A percentile compares a stretch with the other conserved stretches of the same genome.
Conservation (phyloP, 371 early-diverging fungal species). For the Umbelopsis sp. region DNA sequence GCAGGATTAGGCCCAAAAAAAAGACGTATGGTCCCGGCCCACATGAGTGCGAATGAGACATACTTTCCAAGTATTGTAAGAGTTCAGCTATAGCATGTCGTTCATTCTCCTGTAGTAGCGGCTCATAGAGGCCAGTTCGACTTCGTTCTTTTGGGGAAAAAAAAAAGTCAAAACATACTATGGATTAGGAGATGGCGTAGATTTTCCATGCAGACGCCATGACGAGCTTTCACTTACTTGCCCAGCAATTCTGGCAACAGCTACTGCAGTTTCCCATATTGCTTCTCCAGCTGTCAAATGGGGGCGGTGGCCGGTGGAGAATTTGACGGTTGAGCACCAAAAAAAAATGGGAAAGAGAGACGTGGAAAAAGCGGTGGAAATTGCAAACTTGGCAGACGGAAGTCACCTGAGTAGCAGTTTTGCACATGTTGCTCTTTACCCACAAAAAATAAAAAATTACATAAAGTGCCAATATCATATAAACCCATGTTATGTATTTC, state of each 20-base stretch:
- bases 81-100: conserved; percentile 85
- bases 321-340: conserved; percentile 2
- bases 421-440: neutral
- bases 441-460: no score
- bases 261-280: conserved; percentile 34
- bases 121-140: conserved; percentile 72
- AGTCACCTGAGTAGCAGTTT: conserved; percentile 4
- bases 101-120: conserved; percentile 83
- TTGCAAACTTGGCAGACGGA: conserved; percentile 3
- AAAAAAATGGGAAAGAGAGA: neutral
- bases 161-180: neutral
- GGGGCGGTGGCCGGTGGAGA: neutral
- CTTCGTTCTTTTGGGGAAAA: conserved; percentile 34
- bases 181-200: neutral
- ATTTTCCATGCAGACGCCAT: neutral
- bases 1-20: neutral
- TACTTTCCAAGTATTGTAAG: conserved; percentile 83
- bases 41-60: conserved; percentile 27
- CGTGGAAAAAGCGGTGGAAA: conserved; percentile 2
- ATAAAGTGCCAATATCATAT: neutral
- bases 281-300: conserved; percentile 14
- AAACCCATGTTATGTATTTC: neutral
- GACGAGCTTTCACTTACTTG: conserved; percentile 39
- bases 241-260: conserved; percentile 51
- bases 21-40: neutral